Percentiles rank a stretch among this genome's conserved stretches.
Evolutionary conservation across 2,329 filamentous ascomycete genomes (phyloP).

Genomic region (Aspergillus pseudoglaucus): DNA sequence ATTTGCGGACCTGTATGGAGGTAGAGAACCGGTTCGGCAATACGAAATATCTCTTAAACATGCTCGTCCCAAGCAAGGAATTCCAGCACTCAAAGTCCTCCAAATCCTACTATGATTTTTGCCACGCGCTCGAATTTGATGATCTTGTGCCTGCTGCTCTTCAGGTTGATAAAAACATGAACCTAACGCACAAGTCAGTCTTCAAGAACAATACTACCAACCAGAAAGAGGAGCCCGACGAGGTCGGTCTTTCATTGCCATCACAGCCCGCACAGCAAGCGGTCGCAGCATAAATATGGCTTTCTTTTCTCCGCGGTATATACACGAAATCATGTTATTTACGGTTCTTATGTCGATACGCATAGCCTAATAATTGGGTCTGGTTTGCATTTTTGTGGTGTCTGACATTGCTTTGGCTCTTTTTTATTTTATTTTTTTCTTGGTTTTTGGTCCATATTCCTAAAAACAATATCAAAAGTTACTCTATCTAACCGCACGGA

Average conservation of each 20-base stretch:
- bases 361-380: conserved; percentile 17
- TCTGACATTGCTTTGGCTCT: neutral
- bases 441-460: too few species aligned
- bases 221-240: conserved; percentile 15
- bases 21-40: conserved; percentile 85
- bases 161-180: conserved; percentile 57
- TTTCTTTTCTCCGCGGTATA: neutral
- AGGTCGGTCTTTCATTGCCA: conserved; percentile 15
- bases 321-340: conserved; percentile 1
- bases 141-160: conserved; percentile 59
- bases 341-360: conserved; percentile 5
- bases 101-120: conserved; percentile 66
- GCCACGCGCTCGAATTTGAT: conserved; percentile 58
- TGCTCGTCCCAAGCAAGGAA: conserved; percentile 76
- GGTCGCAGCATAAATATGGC: conserved; percentile 13
- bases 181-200: conserved; percentile 21
- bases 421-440: too few species aligned
- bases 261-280: conserved; percentile 18
- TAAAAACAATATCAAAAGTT: too few species aligned
- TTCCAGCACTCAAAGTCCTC: conserved; percentile 57
- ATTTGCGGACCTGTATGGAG: conserved; percentile 65
- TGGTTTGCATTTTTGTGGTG: conserved; percentile 9
- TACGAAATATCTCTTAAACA: conserved; percentile 82
- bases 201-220: conserved; percentile 3
- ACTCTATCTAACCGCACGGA: too few species aligned